Evolutionary conservation across 2,329 filamentous ascomycete genomes (phyloP).

Genomic region (Pseudogymnoascus sp.): DNA sequence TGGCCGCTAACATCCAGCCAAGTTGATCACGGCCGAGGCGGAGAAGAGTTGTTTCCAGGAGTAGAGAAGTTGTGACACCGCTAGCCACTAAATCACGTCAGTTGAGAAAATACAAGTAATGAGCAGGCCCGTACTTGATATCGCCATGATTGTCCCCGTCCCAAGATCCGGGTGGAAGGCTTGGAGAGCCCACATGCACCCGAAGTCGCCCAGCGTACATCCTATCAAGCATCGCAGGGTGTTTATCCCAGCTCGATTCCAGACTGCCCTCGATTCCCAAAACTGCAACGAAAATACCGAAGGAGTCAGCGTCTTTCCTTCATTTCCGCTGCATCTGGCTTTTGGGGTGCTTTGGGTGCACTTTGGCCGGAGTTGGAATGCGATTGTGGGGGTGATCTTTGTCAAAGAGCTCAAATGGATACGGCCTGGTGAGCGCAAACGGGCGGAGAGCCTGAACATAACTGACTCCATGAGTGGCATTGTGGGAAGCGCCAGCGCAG

Average conservation of each 20-base stretch:
- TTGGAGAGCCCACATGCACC: conserved; percentile 47
- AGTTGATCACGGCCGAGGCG: conserved; percentile 39
- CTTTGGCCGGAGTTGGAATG: background rate
- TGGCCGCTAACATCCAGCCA: conserved; percentile 37
- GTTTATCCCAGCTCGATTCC: conserved; percentile 44
- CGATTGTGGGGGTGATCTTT: background rate
- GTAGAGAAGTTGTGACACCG: conserved; percentile 42
- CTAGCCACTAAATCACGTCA: conserved; percentile 35
- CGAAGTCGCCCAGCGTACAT: conserved; percentile 48
- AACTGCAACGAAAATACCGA: conserved; percentile 18
- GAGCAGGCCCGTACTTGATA: conserved; percentile 35
- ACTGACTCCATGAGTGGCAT: background rate
- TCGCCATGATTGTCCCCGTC: conserved; percentile 38
- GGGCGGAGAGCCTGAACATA: background rate
- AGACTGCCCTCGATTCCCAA: conserved; percentile 30
- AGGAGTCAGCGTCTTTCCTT: background rate
- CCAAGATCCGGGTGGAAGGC: conserved; percentile 37
- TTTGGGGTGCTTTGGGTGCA: background rate
- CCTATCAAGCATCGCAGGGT: conserved; percentile 47
- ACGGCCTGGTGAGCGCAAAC: background rate
- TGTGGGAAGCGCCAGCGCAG: background rate
- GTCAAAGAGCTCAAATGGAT: background rate
- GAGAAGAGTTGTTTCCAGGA: conserved; percentile 44
- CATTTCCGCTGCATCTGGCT: background rate
- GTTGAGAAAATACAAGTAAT: background rate